Evolutionary conservation across 2,329 filamentous ascomycete genomes (phyloP).

Genomic region (Thelonectria olida): DNA sequence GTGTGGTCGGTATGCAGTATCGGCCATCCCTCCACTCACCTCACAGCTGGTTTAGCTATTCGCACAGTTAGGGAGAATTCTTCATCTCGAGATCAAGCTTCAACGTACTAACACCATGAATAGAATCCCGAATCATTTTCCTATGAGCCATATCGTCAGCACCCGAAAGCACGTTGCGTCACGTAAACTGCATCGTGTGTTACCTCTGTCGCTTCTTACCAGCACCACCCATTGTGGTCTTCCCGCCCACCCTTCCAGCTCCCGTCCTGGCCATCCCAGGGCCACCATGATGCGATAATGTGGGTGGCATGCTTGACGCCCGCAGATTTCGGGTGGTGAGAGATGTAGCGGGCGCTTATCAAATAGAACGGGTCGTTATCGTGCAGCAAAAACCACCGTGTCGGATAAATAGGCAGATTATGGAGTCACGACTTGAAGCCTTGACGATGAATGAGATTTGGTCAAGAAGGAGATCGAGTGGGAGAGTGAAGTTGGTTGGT

Average conservation of each 20-base stretch:
- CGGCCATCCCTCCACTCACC: constrained; percentile 48
- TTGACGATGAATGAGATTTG: too few relatives aligned
- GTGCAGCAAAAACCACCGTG: too few relatives aligned
- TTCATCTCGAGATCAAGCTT: not conserved
- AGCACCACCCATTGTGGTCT: constrained; percentile 35
- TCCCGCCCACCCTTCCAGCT: constrained; percentile 15
- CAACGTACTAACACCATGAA: constrained; percentile 61
- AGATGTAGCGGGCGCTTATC: constrained; percentile 12
- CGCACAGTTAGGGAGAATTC: constrained; percentile 7
- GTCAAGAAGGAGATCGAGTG: not conserved
- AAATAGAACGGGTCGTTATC: not conserved
- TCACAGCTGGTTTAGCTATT: constrained; percentile 63
- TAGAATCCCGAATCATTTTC: constrained; percentile 58
- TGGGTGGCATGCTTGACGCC: constrained; percentile 38
- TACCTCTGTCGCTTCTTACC: constrained; percentile 37
- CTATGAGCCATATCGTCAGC: constrained; percentile 41
- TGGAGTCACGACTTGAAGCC: too few relatives aligned
- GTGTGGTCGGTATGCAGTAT: not conserved
- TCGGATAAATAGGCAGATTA: too few relatives aligned
- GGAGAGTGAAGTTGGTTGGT: not conserved
- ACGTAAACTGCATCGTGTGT: not conserved
- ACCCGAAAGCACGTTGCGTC: not conserved
- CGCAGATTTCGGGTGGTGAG: not conserved
- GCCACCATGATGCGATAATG: constrained; percentile 40
- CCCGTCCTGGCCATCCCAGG: constrained; percentile 35